A percentile compares a stretch with the other conserved stretches of the same genome.
Evolutionary conservation across 2,329 filamentous ascomycete species (phyloP).

Genomic region (Bipolaris zeicola): DNA sequence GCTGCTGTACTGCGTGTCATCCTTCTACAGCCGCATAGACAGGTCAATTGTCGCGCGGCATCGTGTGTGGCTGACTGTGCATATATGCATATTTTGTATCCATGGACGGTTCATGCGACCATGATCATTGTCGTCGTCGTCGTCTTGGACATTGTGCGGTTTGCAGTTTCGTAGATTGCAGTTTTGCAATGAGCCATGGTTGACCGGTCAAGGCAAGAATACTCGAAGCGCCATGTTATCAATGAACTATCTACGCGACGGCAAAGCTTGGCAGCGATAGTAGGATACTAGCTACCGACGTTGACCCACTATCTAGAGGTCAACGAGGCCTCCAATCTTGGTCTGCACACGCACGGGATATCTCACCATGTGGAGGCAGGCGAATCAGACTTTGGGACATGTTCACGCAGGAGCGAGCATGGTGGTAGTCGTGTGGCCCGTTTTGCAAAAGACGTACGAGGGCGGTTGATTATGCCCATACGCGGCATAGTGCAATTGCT

Average conservation of each 20-base stretch:
- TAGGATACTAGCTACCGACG: conserved; percentile 1
- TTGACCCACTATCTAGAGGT: background rate
- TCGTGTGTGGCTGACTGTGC: conserved; percentile 11
- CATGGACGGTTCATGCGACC: background rate
- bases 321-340: conserved; percentile 1
- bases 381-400: conserved; percentile 2
- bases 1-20: conserved; percentile 12
- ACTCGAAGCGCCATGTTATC: conserved; percentile 11
- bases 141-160: background rate
- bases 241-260: conserved; percentile 3
- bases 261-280: background rate
- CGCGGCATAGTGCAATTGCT: conserved; percentile 2
- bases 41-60: conserved; percentile 5
- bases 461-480: conserved; percentile 6
- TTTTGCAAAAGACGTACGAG: conserved; percentile 5
- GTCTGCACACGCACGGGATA: background rate
- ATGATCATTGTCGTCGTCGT: background rate
- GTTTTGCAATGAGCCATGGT: conserved; percentile 7
- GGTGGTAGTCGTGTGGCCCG: conserved; percentile 2
- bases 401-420: conserved; percentile 8
- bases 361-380: background rate
- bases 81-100: background rate
- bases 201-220: conserved; percentile 2
- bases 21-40: conserved; percentile 6
- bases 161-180: background rate